Percentiles rank a stretch among this genome's conserved stretches.
phyloP scores from a whole-genome alignment of 331 rosid species.

The Pyrus hybrid region DNA sequence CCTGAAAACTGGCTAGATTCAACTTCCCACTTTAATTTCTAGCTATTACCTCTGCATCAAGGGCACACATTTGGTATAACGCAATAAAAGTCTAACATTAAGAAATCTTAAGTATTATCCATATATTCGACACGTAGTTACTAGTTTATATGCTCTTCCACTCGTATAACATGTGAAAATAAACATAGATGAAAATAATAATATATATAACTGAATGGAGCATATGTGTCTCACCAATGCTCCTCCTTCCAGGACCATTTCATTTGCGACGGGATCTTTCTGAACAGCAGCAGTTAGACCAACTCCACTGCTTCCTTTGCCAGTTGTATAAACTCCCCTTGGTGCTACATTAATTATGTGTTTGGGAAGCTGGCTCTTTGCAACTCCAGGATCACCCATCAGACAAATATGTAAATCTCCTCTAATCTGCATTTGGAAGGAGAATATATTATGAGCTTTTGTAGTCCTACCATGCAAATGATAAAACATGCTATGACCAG shows the following conservation, averaged over 20 bases:
- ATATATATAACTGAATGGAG: not conserved
- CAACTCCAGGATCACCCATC: constrained; percentile 99
- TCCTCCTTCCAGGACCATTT: constrained; percentile 98
- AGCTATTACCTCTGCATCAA: not conserved
- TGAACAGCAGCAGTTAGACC: constrained; percentile 99
- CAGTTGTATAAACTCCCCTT: constrained; percentile 93
- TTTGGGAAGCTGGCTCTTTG: constrained; percentile 98
- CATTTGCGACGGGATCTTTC: constrained; percentile 98
- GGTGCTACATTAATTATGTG: constrained; percentile 94
- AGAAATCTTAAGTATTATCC: not conserved
- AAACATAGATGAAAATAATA: not conserved
- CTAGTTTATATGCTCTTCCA: not conserved
- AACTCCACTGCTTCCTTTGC: constrained; percentile 99
- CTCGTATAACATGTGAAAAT: not conserved
- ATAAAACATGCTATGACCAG: not conserved
- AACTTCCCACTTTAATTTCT: not conserved
- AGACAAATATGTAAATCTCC: constrained; percentile 93
- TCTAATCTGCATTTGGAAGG: constrained; percentile 57
- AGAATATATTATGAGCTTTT: not conserved
- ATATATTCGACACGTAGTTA: not conserved
- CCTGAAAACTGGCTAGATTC: not conserved
- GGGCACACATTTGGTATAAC: not conserved
- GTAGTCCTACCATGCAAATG: not conserved
- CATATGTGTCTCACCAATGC: constrained; percentile 66
- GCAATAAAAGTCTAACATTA: not conserved